Percentiles rank a stretch among this genome's conserved stretches.
Conservation (phyloP, 1,284 basidiomycete species). For the Ganoderma sinense region DNA sequence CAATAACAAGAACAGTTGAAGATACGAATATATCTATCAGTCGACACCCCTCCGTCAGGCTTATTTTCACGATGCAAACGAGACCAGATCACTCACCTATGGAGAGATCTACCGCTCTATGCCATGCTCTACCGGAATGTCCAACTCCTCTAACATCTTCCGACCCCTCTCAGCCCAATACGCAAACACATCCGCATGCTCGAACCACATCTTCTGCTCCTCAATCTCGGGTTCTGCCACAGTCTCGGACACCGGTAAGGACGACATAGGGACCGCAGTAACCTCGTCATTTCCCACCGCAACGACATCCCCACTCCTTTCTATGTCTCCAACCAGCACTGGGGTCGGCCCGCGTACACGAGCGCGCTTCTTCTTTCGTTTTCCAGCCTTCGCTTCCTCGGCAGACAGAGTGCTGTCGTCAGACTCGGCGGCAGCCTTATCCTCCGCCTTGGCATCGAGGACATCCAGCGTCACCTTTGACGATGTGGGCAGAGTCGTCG, state of each 20-base stretch:
- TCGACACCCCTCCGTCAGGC: not conserved
- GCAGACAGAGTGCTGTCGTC: conserved; percentile 27
- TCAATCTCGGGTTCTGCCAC: not conserved
- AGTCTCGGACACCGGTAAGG: not conserved
- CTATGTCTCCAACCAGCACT: too few species aligned
- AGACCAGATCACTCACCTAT: not conserved
- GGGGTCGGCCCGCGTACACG: conserved; percentile 16
- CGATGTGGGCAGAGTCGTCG: not conserved
- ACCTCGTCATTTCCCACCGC: conserved; percentile 33
- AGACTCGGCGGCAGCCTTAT: conserved; percentile 8
- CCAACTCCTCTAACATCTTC: conserved; percentile 53
- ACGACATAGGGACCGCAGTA: conserved; percentile 2
- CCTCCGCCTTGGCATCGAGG: not conserved
- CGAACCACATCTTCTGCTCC: conserved; percentile 60
- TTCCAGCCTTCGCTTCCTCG: conserved; percentile 8
- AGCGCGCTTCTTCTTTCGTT: conserved; percentile 26
- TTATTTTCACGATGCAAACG: not conserved
- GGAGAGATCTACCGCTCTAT: conserved; percentile 36
- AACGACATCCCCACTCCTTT: conserved; percentile 6
- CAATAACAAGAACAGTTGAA: not conserved
- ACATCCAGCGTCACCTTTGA: not conserved
- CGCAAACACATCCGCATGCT: conserved; percentile 47
- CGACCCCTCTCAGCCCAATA: conserved; percentile 64
- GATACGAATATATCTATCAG: not conserved
- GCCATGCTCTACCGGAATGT: conserved; percentile 56